Percentiles rank a stretch among this genome's conserved stretches.
phyloP scores from a whole-genome alignment of 2,329 filamentous ascomycete species.

The Colletotrichum echinochloae region DNA sequence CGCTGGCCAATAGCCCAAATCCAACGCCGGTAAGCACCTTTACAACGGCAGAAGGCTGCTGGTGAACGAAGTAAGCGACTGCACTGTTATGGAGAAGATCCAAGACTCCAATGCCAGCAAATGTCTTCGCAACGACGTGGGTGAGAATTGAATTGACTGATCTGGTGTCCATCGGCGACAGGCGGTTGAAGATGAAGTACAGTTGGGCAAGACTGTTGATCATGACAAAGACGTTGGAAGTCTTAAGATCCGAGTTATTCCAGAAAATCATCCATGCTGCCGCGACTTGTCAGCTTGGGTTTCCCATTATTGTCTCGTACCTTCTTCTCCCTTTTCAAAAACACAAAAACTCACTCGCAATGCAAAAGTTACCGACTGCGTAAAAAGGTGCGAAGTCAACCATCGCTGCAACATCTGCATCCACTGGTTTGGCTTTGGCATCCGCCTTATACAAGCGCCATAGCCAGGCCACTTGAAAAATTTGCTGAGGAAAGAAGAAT shows the following conservation, averaged over 20 bases:
- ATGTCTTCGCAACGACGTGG: constrained; percentile 69
- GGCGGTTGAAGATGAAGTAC: constrained; percentile 62
- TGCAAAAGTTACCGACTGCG: constrained; percentile 67
- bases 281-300: neutral
- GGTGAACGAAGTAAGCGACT: constrained; percentile 65
- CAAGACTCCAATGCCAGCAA: constrained; percentile 70
- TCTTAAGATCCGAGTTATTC: constrained; percentile 63
- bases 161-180: constrained; percentile 61
- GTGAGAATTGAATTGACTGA: constrained; percentile 66
- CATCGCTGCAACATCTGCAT: constrained; percentile 60
- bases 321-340: neutral
- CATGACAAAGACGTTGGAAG: constrained; percentile 66
- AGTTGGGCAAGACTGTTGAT: constrained; percentile 68
- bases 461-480: constrained; percentile 69
- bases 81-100: constrained; percentile 70
- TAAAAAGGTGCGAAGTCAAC: constrained; percentile 67
- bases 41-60: constrained; percentile 58
- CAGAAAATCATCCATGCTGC: constrained; percentile 72
- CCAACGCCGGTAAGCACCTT: constrained; percentile 66
- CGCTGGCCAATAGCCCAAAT: constrained; percentile 60
- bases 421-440: constrained; percentile 51
- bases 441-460: constrained; percentile 65
- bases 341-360: constrained; percentile 59
- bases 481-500: constrained; percentile 72
- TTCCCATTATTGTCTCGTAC: neutral